Percentiles rank a stretch among this genome's conserved stretches.
Evolutionary conservation across 2,329 filamentous ascomycete genomes (phyloP).

Genomic region (Botryotinia globosa): DNA sequence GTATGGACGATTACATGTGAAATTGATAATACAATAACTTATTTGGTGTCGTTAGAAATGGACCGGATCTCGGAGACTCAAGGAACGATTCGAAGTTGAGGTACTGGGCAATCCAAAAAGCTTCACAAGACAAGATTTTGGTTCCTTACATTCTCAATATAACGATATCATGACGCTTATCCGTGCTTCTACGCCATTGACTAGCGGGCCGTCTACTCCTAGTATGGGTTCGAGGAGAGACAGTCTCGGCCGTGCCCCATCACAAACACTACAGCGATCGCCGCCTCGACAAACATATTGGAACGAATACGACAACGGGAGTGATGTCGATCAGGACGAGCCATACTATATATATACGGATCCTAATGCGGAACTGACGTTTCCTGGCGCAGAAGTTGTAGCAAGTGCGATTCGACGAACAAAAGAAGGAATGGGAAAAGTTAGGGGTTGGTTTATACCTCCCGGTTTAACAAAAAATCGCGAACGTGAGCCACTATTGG

Average conservation of each 20-base stretch:
- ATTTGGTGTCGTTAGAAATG: conserved; percentile 59
- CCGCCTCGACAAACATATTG: conserved; percentile 53
- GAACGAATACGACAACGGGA: conserved; percentile 85
- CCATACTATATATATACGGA: conserved; percentile 73
- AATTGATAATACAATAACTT: not conserved
- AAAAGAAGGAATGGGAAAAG: conserved; percentile 48
- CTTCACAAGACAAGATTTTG: conserved; percentile 67
- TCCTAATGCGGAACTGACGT: conserved; percentile 57
- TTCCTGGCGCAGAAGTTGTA: conserved; percentile 54
- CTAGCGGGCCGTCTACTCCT: conserved; percentile 29
- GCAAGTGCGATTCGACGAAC: conserved; percentile 51
- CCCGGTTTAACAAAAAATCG: conserved; percentile 26
- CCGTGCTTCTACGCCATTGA: conserved; percentile 41
- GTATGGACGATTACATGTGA: conserved; percentile 40
- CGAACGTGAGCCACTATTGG: conserved; percentile 33
- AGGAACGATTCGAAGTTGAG: conserved; percentile 63
- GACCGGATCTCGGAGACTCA: conserved; percentile 69
- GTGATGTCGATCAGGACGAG: conserved; percentile 56
- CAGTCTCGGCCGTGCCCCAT: conserved; percentile 22
- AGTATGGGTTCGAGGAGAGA: conserved; percentile 26
- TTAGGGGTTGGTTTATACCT: conserved; percentile 50
- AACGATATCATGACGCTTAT: conserved; percentile 50
- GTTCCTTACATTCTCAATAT: conserved; percentile 49
- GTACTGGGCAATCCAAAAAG: conserved; percentile 65
- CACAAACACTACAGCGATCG: not conserved